These are phyloP conservation scores for Radiomyces spectabilis DNA, from an alignment of 192 early-diverging fungal species.

Conservation along the genomic window DNA sequence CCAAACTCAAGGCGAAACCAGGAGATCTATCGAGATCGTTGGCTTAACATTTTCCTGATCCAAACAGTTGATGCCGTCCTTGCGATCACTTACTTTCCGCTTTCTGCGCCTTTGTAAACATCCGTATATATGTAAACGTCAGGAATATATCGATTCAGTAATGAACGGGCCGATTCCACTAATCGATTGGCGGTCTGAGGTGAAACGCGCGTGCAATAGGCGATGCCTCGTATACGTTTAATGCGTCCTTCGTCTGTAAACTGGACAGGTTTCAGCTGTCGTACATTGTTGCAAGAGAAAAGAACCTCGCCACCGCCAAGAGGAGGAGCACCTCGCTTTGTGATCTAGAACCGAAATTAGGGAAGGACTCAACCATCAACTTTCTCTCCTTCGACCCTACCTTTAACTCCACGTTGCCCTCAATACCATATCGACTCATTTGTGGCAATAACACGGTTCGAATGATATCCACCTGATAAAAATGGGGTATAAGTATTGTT, in stretches of 20 bases:
- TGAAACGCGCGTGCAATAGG: constrained; percentile 80
- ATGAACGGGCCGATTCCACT: constrained; percentile 75
- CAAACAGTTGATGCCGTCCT: not conserved
- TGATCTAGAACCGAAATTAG: constrained; percentile 45
- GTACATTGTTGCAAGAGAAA: constrained; percentile 81
- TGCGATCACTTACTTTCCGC: constrained; percentile 49
- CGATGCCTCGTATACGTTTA: constrained; percentile 92
- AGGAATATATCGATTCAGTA: constrained; percentile 90
- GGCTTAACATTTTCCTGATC: not conserved
- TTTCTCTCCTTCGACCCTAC: constrained; percentile 18
- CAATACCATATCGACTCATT: constrained; percentile 80
- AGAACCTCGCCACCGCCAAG: constrained; percentile 86
- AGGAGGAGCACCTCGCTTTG: constrained; percentile 83
- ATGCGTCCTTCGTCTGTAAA: constrained; percentile 83
- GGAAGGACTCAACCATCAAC: not conserved
- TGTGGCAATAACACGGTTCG: constrained; percentile 85
- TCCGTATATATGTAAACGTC: constrained; percentile 98
- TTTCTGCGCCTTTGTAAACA: constrained; percentile 93
- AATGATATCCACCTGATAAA: constrained; percentile 70
- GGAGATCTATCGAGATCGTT: constrained; percentile 51
- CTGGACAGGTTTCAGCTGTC: constrained; percentile 67
- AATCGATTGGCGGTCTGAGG: constrained; percentile 94
- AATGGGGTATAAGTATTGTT: too few relatives aligned
- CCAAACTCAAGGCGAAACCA: constrained; percentile 86
- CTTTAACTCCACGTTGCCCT: constrained; percentile 77